Conservation (phyloP, 805 yeast genomes). For the Lipomyces kockii region DNA sequence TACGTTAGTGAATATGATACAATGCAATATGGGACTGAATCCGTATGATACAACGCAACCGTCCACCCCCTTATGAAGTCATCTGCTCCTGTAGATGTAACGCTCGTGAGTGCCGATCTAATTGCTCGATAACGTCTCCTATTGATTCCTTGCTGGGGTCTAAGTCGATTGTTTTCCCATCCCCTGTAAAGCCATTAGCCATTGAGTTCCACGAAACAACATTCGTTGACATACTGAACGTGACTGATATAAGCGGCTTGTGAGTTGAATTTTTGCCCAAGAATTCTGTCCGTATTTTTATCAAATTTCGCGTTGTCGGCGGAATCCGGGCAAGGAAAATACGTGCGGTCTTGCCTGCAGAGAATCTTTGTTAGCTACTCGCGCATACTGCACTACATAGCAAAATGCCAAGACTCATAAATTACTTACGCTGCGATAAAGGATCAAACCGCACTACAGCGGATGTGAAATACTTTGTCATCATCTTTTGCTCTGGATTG, state of each 20-base stretch:
- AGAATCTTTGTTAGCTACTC: background rate
- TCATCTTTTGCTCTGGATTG: conserved; percentile 57
- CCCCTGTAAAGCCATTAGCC: conserved; percentile 50
- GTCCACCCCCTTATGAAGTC: background rate
- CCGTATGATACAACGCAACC: background rate
- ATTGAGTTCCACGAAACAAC: background rate
- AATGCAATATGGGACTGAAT: background rate
- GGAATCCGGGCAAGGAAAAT: conserved; percentile 80
- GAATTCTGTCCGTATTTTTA: conserved; percentile 68
- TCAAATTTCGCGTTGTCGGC: conserved; percentile 64
- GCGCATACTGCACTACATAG: too few relatives aligned
- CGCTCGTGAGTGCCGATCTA: conserved; percentile 83
- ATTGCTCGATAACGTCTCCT: conserved; percentile 64
- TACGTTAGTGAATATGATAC: background rate
- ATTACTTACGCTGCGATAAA: conserved; percentile 58
- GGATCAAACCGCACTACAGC: conserved; percentile 82
- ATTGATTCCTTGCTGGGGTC: conserved; percentile 65
- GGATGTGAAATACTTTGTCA: conserved; percentile 84
- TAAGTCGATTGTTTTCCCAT: conserved; percentile 68
- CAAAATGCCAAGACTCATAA: background rate
- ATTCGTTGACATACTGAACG: conserved; percentile 53
- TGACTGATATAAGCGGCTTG: conserved; percentile 69
- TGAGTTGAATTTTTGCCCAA: conserved; percentile 53
- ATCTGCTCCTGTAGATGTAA: conserved; percentile 65
- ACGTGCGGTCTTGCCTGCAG: conserved; percentile 73